Evolutionary conservation across 164 flowering plant species (phyloP).

Genomic region (Vitis amurensis): DNA sequence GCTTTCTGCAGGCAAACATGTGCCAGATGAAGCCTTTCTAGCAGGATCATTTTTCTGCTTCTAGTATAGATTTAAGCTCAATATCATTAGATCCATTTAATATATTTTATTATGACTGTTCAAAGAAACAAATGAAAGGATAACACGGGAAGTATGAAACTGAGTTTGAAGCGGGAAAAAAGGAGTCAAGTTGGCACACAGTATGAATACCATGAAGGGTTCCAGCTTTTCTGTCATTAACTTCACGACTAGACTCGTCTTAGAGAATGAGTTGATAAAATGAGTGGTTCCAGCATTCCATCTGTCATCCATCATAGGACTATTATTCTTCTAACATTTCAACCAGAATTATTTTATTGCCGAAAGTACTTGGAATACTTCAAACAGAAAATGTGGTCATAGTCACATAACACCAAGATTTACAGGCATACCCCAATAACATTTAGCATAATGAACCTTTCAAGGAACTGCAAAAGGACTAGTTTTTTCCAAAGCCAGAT

Average conservation of each 20-base stretch:
- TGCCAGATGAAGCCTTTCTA: slow-evolving; percentile 3
- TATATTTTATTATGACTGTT: no score
- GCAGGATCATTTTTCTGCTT: slow-evolving; percentile 17
- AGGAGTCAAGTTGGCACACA: neutral
- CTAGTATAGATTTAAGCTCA: neutral
- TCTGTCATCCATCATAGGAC: neutral
- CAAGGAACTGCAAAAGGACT: no score
- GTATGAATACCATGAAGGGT: slow-evolving; percentile 14
- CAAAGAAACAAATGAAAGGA: no score
- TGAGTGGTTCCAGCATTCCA: neutral
- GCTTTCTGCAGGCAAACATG: neutral
- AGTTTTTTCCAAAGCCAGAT: no score
- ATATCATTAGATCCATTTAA: no score
- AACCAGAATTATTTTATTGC: neutral
- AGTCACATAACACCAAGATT: neutral
- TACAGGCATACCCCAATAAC: neutral
- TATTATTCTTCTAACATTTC: neutral
- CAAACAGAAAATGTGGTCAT: no score
- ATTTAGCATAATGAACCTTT: no score
- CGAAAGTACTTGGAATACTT: neutral
- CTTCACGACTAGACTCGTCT: slow-evolving; percentile 9
- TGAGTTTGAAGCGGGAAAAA: neutral
- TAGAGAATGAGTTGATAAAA: neutral
- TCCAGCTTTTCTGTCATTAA: slow-evolving; percentile 36
- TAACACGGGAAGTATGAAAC: neutral